Conservation (phyloP, 2,329 filamentous ascomycete genomes). For the Cladosporium sp. region DNA sequence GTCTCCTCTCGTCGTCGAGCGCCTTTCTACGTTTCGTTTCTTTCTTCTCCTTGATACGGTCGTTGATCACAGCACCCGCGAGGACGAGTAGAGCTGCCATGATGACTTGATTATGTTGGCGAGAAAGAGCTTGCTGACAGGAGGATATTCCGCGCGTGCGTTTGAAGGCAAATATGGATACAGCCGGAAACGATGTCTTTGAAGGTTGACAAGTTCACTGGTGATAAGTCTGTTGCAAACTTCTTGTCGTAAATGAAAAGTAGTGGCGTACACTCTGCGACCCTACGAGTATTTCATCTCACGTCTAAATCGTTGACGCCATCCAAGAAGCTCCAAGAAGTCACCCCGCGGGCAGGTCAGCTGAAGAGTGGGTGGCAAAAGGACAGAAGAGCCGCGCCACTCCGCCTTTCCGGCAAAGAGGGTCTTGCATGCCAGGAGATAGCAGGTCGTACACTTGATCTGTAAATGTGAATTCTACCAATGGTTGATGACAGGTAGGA, state of each 20-base stretch:
- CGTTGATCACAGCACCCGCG: slow-evolving; percentile 19
- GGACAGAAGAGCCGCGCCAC: neutral
- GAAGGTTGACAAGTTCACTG: too few species aligned
- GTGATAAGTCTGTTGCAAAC: too few species aligned
- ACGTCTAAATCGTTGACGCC: slow-evolving; percentile 3
- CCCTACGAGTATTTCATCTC: neutral
- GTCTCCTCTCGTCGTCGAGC: neutral
- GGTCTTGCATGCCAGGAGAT: too few species aligned
- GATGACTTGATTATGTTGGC: neutral
- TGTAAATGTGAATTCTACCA: too few species aligned
- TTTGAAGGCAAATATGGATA: too few species aligned
- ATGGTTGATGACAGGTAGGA: too few species aligned
- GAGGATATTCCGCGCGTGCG: too few species aligned
- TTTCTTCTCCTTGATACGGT: slow-evolving; percentile 21
- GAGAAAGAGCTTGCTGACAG: neutral
- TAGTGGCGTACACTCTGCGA: neutral
- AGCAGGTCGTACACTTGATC: too few species aligned
- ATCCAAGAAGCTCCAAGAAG: slow-evolving; percentile 4
- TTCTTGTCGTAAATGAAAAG: too few species aligned
- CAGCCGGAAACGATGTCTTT: too few species aligned
- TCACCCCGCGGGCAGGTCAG: neutral
- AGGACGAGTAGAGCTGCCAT: slow-evolving; percentile 27
- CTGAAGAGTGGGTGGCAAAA: neutral
- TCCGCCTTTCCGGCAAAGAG: neutral
- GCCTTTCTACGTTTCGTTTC: slow-evolving; percentile 16